Base-by-base conservation (phyloP, 345 rosid species). In the Psidium guajava region DNA sequence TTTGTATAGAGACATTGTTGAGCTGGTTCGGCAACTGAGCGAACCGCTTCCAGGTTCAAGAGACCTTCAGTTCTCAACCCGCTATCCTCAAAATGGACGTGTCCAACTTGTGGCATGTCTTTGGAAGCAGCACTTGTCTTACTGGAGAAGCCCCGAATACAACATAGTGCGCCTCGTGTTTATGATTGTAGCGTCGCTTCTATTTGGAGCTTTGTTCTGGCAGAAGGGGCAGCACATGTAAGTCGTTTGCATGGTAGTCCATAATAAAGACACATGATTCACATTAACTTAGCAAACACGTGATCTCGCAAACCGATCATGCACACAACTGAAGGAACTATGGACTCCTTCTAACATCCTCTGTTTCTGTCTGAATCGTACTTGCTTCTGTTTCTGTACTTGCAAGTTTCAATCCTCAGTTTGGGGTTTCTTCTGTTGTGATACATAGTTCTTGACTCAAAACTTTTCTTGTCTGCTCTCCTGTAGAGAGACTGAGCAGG, bases 121-220 rank as follows among this genome's bases (percentile, higher is more conserved):
- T 24, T 95, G 99, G 99, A 96, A 96, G 88, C 95, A 88, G 86
- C 86, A 91, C 52, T 86, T 93, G 56, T 93, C 99, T n/a, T 93
- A 96, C 49, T 96, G 99, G 98, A 93, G 97, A 91, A 94, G 93
- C 83, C 98, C 98, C 74, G 83, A 94, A 14, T 95, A 94, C 88
- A 96, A 96, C 86, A 84, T 96, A 82, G 82, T 58, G 86, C 94
- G 98, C 27, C 83, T 94, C 24, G 20, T 85, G 80, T 90, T 84
- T 74, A 88, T 87, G 5, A 2, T 88, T 4, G 81, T 64, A 11
- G 80, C 94, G 40, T 93, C 98, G 82, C 44, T 94, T 24, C 83
- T 93, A 53, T 92, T 94, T 82, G 98, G 97, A 55, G 6, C 89
- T 15, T 91, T 96, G 52, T 93, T 91, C 82, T 95, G 96, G 98